Conservation (phyloP, 2,329 filamentous ascomycete species). For the Nakataea oryzae region DNA sequence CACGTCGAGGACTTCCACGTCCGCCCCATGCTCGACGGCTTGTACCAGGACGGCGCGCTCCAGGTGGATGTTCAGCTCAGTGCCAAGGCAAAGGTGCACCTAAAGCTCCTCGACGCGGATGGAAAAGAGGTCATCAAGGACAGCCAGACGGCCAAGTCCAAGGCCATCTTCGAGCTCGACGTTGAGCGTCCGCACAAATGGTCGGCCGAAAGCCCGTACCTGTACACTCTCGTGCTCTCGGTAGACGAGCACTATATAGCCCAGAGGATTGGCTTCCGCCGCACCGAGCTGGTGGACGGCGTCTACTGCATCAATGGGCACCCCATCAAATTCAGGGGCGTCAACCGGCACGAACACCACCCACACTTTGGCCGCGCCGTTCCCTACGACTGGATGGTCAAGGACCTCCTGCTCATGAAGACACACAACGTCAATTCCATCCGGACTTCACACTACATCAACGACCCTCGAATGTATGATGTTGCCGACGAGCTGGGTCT, state of each 20-base stretch:
- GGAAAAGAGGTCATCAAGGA: conserved; percentile 1
- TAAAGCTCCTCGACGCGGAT: conserved; percentile 5
- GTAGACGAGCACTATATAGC: conserved; percentile 12
- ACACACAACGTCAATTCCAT: conserved; percentile 61
- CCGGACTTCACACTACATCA: conserved; percentile 58
- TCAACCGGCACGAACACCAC: conserved; percentile 64
- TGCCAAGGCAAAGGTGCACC: conserved; percentile 9
- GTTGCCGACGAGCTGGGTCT: conserved; percentile 56
- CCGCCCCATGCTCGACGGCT: conserved; percentile 32
- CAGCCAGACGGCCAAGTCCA: conserved; percentile 1
- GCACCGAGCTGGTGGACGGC: conserved; percentile 50
- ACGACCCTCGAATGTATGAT: conserved; percentile 48
- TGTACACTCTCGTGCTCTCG: conserved; percentile 34
- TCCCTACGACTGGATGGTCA: conserved; percentile 48
- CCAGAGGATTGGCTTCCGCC: conserved; percentile 49
- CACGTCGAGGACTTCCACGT: conserved; percentile 28
- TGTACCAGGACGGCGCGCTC: conserved; percentile 34
- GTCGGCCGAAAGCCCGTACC: conserved; percentile 49
- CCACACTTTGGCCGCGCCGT: conserved; percentile 52
- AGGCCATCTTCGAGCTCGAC: conserved; percentile 12
- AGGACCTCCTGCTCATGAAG: conserved; percentile 59
- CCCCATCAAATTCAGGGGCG: conserved; percentile 49
- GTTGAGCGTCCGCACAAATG: conserved; percentile 42
- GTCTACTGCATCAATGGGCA: conserved; percentile 53
- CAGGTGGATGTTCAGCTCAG: conserved; percentile 23